Conservation (phyloP, 805 yeast species). For the Maudiozyma serrabonitensis region DNA sequence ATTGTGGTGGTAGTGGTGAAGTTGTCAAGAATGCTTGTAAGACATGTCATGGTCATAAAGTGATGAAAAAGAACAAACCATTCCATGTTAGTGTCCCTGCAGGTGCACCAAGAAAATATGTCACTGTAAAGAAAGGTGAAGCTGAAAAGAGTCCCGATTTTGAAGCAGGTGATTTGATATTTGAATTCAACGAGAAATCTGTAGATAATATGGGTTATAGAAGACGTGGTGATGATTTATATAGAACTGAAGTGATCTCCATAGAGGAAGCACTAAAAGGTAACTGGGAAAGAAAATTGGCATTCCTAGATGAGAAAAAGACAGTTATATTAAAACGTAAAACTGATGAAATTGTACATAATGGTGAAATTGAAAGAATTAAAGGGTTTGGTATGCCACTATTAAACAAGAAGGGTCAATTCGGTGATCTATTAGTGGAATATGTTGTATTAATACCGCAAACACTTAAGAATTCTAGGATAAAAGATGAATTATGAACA, state of each 20-base stretch:
- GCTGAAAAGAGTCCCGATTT: conserved; percentile 79
- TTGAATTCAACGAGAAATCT: conserved; percentile 48
- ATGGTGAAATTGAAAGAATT: conserved; percentile 66
- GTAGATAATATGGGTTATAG: conserved; percentile 68
- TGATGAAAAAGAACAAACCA: conserved; percentile 43
- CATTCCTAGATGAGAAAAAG: conserved; percentile 54
- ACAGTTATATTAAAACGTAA: conserved; percentile 38
- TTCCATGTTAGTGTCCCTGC: conserved; percentile 56
- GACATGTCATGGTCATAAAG: conserved; percentile 63
- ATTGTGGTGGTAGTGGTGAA: conserved; percentile 72
- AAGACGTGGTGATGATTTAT: conserved; percentile 63
- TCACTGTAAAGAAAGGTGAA: conserved; percentile 56
- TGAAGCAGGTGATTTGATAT: conserved; percentile 68
- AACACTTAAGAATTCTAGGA: conserved; percentile 5
- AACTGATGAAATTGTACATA: conserved; percentile 41
- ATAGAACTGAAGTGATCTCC: conserved; percentile 70
- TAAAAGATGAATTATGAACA: conserved; percentile 17
- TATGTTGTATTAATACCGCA: conserved; percentile 39
- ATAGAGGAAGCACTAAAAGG: conserved; percentile 67
- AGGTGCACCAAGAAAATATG: conserved; percentile 57
- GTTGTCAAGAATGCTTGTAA: conserved; percentile 55
- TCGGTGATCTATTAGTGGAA: conserved; percentile 45
- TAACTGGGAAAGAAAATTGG: conserved; percentile 65
- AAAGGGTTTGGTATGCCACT: conserved; percentile 82
- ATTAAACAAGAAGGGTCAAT: conserved; percentile 28